Conservation (phyloP, 73 alveolate genomes). For the Stentor coeruleus region DNA sequence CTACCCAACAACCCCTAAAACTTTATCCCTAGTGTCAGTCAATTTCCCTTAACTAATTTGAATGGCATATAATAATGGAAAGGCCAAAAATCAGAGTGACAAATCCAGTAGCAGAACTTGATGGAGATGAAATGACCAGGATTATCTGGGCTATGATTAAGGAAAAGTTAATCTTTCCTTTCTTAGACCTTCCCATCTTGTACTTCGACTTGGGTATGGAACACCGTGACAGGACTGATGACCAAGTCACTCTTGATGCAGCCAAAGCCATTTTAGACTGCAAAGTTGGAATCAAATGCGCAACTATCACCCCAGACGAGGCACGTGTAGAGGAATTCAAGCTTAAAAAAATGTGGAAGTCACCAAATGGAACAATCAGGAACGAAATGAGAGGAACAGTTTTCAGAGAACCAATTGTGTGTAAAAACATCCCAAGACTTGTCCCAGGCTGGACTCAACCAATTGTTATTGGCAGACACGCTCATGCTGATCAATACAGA, state of each 20-base stretch:
- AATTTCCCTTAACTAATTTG: too few species aligned
- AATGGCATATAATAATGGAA: too few species aligned
- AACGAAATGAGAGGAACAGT: conserved; percentile 86
- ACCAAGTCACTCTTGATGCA: conserved; percentile 77
- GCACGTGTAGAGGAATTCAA: conserved; percentile 79
- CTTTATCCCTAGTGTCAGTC: too few species aligned
- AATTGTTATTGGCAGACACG: conserved; percentile 87
- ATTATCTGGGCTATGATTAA: conserved; percentile 49
- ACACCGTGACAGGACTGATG: conserved; percentile 79
- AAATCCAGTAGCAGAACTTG: conserved; percentile 85
- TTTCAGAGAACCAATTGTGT: conserved; percentile 85
- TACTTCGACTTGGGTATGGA: conserved; percentile 86
- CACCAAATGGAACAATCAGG: conserved; percentile 92
- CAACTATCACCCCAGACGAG: conserved; percentile 92
- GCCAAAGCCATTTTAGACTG: conserved; percentile 72
- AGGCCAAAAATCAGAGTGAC: conserved; percentile 63
- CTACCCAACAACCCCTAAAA: too few species aligned
- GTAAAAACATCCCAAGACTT: conserved; percentile 75
- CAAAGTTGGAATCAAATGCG: conserved; percentile 88
- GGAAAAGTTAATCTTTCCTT: conserved; percentile 76
- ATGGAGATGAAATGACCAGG: conserved; percentile 74
- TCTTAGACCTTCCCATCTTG: conserved; percentile 69
- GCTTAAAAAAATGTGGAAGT: conserved; percentile 87
- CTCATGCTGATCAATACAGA: conserved; percentile 84
- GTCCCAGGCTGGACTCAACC: conserved; percentile 94